Base-by-base conservation (phyloP, 1,284 basidiomycete genomes). In the Ganoderma sinense region DNA sequence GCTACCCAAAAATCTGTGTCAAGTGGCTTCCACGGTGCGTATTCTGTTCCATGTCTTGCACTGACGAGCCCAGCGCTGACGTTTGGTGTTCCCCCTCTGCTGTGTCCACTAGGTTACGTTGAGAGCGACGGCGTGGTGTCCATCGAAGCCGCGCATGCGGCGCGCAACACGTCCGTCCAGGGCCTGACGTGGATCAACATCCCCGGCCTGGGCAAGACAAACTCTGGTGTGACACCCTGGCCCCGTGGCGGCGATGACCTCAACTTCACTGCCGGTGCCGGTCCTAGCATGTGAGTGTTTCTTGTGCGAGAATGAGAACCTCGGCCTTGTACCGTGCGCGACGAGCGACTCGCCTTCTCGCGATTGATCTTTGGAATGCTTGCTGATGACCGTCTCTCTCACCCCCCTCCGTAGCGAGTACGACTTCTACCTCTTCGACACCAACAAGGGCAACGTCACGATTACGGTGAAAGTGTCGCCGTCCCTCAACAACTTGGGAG, bases 391-490 rank as follows among this genome's bases (percentile, higher is more conserved):
- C 11, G 11, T 4, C 1, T 18, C 1, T 18, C 10, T 20, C 5
- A 7, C 31, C 48, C 2, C 8, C 10, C 23, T 26, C 11, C 26
- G n/a, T 14, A 76, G 75, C 69, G 76, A 74, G 79, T 92, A 92
- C 77, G 89, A 91, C 77, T 92, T 93, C 78, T 89, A 82, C 79
- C 87, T 83, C 59, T 89, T 90, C 81, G 85, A 88, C 78, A 83
- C 81, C 85, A 86, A 20, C 77, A 75, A 51, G 55, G 80, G 87
- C 23, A 88, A 84, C 53, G 76, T 84, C 45, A 80, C 79, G 16
- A 81, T 88, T 23, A 88, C 83, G 6, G 81, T 86, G 6, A 82
- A 84, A 63, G 82, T 91, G n/a, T 86, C 89, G 0, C 90, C 91
- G 0, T 86, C 88, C 0, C 80, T 90, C 66, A 93, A 93, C 75